A percentile compares a stretch with the other conserved stretches of the same genome.
phyloP scores from a whole-genome alignment of 2,329 filamentous ascomycete species.

The Cladophialophora bantiana region DNA sequence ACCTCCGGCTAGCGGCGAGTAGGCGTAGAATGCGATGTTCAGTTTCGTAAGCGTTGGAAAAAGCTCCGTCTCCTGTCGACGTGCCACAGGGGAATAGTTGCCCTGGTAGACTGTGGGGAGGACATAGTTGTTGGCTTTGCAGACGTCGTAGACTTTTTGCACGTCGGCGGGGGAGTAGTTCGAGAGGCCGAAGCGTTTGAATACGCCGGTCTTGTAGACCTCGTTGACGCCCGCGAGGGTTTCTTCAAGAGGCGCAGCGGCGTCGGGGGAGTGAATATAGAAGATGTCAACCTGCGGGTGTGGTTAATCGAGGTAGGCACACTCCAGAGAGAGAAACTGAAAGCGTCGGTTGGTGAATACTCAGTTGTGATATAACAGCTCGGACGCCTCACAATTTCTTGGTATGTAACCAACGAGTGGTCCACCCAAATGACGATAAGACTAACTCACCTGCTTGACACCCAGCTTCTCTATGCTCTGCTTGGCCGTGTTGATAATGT shows the following conservation, averaged over 20 bases:
- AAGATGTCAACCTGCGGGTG: slow-evolving; percentile 47
- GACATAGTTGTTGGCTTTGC: slow-evolving; percentile 45
- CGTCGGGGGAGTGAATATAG: slow-evolving; percentile 48
- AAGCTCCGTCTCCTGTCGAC: slow-evolving; percentile 46
- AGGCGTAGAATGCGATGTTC: slow-evolving; percentile 43
- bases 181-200: slow-evolving; percentile 49
- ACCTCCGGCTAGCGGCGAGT: slow-evolving; percentile 45
- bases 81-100: slow-evolving; percentile 49
- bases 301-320: neutral
- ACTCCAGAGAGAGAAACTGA: neutral
- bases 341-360: no score
- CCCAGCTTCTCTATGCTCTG: slow-evolving; percentile 38
- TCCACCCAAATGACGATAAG: neutral
- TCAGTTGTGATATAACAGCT: no score
- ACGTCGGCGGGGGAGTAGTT: slow-evolving; percentile 47
- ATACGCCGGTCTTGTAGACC: slow-evolving; percentile 45
- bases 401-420: neutral
- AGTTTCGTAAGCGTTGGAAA: slow-evolving; percentile 48
- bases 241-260: slow-evolving; percentile 46
- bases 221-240: slow-evolving; percentile 47
- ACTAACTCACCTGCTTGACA: slow-evolving; percentile 32
- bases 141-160: slow-evolving; percentile 45
- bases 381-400: no score
- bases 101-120: slow-evolving; percentile 53
- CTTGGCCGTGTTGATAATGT: slow-evolving; percentile 37